Evolutionary conservation across 176 grass and related monocot genomes (phyloP), one percentile per base, ranked within the genome.

Genomic region (Triticum turgidum): DNA sequence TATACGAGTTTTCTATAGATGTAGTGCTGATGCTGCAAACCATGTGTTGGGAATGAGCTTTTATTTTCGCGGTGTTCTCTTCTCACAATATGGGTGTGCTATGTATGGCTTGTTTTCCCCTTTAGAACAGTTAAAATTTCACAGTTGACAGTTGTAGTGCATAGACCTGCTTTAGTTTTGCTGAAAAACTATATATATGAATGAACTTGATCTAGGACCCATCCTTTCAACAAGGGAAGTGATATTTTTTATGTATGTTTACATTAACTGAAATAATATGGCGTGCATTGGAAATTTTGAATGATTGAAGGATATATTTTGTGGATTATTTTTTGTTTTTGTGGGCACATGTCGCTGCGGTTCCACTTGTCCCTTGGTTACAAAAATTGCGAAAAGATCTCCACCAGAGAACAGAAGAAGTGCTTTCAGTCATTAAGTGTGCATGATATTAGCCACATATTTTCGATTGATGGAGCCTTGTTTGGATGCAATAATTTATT

Each of bases 341-440:
- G 17, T 68, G 72, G 62, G 56, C 70, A 15, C 42, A 11, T 35
- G 24, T 77, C 32, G 45, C 24, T 69, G 15, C 39, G 7, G 49
- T 6, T 82, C 17, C 32, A 87, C 4, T 42, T 76, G 71, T 22
- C 61, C 4, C 45, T 68, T 87, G 22, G 47, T 61, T 78, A 9
- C 24, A 83, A 83, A 24, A 18, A 77, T 32, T 32, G 37, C 49
- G 3, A 83, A 56, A 88, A 70, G 4, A 83, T 88, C 79, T 76
- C 62, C 45, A 69, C 80, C 49, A 88, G 73, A 82, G 47, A 69
- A 77, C 69, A 82, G 77, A 88, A 4, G 10, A 78, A 80, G 25
- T 70, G 63, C 63, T 83, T 77, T 88, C 86, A 77, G 30, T 69
- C 47, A 76, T 88, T 81, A n/a, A 42, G 2, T 88, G 25, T 34